Base-by-base conservation (phyloP, 2,329 filamentous ascomycete genomes). In the Apiospora pterosperma region DNA sequence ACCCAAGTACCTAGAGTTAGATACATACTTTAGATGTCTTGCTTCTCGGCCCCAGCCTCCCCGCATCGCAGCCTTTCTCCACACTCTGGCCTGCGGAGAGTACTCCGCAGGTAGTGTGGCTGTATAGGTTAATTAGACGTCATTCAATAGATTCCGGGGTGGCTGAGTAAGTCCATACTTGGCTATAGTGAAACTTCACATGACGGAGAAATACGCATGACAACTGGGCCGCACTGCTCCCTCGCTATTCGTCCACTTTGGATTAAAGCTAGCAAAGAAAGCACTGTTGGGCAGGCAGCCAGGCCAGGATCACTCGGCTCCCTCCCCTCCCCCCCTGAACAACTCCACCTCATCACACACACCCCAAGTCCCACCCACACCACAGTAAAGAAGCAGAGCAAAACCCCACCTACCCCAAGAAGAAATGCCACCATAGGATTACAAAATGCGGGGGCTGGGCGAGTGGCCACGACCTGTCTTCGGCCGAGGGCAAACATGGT, bases 391-490 rank as follows among this genome's bases (percentile, higher is more conserved):
- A 42, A 42, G 8, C 8, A 10, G n/a, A 41, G n/a, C 1, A 16
- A 58, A n/a, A 1, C n/a, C n/a, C n/a, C n/a, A n/a, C n/a, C n/a
- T n/a, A n/a, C n/a, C n/a, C 3, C 4, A 23, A 42, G 16, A 52
- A 8, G 23, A 21, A 4, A 66, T 66, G 65, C 12, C 65, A 11
- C 34, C 39, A 11, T 63, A 61, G 36, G 58, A 64, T 21, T 64
- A 62, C 60, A 64, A 64, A 64, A 39, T 66, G 64, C n/a, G 65
- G 64, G 60, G 65, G 65, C 39, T 66, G 65, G 65, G 25, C 64
- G n/a, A n/a, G n/a, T 23, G 63, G 62, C 60, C 62, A 62, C 12
- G 65, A 66, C 34, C 21, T 63, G 4, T 48, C 65, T 1, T 52
- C 62, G 28, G 65, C 59, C 6, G 63, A 66, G 34, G 65, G 65